Evolutionary conservation across 2,329 filamentous ascomycete species (phyloP).

Genomic region (Gaeumannomyces sp.): DNA sequence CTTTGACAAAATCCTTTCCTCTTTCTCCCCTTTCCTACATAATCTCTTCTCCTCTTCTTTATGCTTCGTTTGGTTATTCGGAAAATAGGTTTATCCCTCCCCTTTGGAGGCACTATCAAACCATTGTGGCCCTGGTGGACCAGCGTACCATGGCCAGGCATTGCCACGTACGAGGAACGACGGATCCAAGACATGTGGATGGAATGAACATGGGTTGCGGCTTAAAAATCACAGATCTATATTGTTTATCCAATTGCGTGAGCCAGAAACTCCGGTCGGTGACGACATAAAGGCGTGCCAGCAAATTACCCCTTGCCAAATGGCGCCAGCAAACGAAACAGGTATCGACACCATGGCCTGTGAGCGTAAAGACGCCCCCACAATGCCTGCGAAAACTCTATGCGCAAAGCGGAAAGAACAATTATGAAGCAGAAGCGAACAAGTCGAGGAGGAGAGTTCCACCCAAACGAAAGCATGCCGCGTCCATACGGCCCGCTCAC

Average conservation of each 20-base stretch:
- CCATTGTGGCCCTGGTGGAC: not conserved
- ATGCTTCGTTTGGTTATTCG: too few relatives aligned
- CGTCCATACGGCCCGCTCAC: not conserved
- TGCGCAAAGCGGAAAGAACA: not conserved
- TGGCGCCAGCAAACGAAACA: not conserved
- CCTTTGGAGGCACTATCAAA: not conserved
- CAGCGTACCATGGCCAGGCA: not conserved
- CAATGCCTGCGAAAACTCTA: not conserved
- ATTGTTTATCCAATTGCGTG: not conserved
- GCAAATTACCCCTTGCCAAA: not conserved
- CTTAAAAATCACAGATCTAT: not conserved
- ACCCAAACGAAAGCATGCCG: not conserved
- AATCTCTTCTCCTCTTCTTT: slow-evolving; percentile 7
- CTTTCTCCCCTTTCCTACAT: slow-evolving; percentile 4
- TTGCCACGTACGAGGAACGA: not conserved
- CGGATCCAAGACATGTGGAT: not conserved
- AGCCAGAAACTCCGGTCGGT: not conserved
- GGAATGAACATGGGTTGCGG: not conserved
- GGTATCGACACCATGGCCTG: too few relatives aligned
- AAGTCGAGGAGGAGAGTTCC: not conserved
- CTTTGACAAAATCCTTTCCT: slow-evolving; percentile 8
- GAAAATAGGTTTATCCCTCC: too few relatives aligned
- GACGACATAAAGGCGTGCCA: not conserved
- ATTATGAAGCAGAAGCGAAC: not conserved
- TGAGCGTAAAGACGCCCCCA: too few relatives aligned